Evolutionary conservation across 345 rosid genomes (phyloP).

Genomic region (Gossypium stocksii): DNA sequence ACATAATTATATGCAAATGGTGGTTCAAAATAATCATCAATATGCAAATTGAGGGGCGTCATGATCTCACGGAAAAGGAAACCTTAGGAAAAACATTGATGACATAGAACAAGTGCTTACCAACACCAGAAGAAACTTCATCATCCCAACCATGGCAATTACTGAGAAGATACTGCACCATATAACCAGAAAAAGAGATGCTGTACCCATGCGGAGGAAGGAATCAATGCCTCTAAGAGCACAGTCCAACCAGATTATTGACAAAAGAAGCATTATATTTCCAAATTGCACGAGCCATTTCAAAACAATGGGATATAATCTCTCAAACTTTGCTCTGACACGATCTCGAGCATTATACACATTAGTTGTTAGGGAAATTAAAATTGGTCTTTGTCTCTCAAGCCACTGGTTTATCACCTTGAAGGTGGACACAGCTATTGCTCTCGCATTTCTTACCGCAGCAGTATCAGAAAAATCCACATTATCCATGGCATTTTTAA

Average conservation of each 20-base stretch:
- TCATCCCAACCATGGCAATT: conserved; percentile 69
- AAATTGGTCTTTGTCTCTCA: conserved; percentile 57
- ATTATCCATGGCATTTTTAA: conserved; percentile 45
- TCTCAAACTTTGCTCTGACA: conserved; percentile 44
- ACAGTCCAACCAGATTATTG: conserved; percentile 86
- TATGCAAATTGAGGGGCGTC: background rate
- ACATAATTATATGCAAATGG: background rate
- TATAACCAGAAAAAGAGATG: conserved; percentile 71
- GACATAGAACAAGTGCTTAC: conserved; percentile 42
- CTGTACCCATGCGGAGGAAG: conserved; percentile 78
- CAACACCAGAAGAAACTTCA: conserved; percentile 61
- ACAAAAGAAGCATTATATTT: conserved; percentile 62
- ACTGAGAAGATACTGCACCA: conserved; percentile 89
- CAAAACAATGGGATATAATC: conserved; percentile 53
- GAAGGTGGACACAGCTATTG: conserved; percentile 29
- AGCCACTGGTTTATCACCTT: conserved; percentile 49
- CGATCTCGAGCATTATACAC: conserved; percentile 40
- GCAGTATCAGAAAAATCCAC: conserved; percentile 41
- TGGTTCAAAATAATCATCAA: background rate
- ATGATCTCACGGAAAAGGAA: background rate
- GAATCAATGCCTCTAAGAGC: conserved; percentile 82
- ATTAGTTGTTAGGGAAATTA: conserved; percentile 31
- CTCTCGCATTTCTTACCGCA: conserved; percentile 40
- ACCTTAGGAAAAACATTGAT: background rate
- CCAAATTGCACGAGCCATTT: conserved; percentile 65